Evolutionary conservation across 2,329 filamentous ascomycete genomes (phyloP), one percentile per base, ranked within the genome.

Genomic region (Xylariaceae sp.): DNA sequence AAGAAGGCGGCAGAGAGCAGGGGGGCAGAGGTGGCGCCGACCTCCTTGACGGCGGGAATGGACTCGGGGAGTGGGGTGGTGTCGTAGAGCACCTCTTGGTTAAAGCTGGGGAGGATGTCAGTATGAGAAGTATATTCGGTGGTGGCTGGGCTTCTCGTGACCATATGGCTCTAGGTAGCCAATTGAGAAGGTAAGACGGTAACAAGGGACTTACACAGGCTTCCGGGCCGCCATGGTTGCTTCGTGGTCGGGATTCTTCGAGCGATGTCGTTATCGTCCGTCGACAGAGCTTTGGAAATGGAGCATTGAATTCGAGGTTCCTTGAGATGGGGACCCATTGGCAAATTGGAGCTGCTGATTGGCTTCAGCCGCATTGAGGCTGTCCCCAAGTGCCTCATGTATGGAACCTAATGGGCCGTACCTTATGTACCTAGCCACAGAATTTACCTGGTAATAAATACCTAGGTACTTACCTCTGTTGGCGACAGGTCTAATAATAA

Each of bases 1-100:
- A 97, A 98, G 79, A 88, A 98, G 42, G 89, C 83, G 23, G 93
- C 93, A 55, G 88, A 95, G 49, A 95, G 76, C 36, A 98, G 80
- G 44, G 93, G 93, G 32, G 91, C 93, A 47, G 92, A 97, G 63
- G 85, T 95, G 64, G 89, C 82, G 63, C 93, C 93, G 57, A 98
- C 82, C 74, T 98, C 93, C 70, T 88, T 80, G 68, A 98, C 93
- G 66, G 88, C 84, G 63, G 93, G 93, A 69, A 98, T 90, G 63
- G 85, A 79, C 66, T 88, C 84, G 56, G 93, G 93, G 64, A 98
- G 86, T 63, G 93, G 92, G 59, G 93, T 95, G 64, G 88, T 93
- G 79, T 98, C 93, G 76, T 93, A 81, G 72, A 97, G 87, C 74
- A 87, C 79, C 67, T 90, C 77, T 75, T 95, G 88, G 74, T 89